phyloP scores from a whole-genome alignment of 106 monocot species.

The Dendrobium officinale region DNA sequence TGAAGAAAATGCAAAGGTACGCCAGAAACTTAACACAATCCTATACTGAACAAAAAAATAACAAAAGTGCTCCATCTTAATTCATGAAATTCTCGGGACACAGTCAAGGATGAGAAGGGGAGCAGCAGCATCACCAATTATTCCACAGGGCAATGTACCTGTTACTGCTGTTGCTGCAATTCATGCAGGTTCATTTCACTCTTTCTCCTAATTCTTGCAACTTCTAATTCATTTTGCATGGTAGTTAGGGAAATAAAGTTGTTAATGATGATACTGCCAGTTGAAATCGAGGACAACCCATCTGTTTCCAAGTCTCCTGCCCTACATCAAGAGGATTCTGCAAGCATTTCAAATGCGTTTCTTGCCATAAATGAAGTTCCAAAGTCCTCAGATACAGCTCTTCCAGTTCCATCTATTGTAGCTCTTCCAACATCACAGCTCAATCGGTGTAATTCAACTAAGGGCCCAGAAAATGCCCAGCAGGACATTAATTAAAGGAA shows the following conservation, averaged over 20 bases:
- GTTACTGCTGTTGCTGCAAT: conserved; percentile 1
- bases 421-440: conserved; percentile 21
- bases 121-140: conserved; percentile 9
- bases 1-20: conserved; percentile 83
- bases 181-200: conserved; percentile 23
- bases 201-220: not conserved
- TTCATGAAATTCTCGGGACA: not conserved
- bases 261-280: conserved; percentile 11
- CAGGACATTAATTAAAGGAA: not conserved
- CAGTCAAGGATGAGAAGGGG: conserved; percentile 52
- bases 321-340: conserved; percentile 10
- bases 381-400: conserved; percentile 9
- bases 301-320: conserved; percentile 1
- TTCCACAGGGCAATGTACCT: conserved; percentile 13
- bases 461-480: conserved; percentile 3
- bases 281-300: conserved; percentile 33
- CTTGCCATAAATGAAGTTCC: conserved; percentile 14
- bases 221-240: not conserved
- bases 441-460: conserved; percentile 29
- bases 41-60: not conserved
- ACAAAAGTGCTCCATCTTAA: not conserved
- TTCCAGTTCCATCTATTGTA: not conserved
- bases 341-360: not conserved
- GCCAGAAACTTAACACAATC: not conserved
- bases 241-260: not conserved